phyloP scores from a whole-genome alignment of 2,329 filamentous ascomycete species.

The Penicillium italicum region DNA sequence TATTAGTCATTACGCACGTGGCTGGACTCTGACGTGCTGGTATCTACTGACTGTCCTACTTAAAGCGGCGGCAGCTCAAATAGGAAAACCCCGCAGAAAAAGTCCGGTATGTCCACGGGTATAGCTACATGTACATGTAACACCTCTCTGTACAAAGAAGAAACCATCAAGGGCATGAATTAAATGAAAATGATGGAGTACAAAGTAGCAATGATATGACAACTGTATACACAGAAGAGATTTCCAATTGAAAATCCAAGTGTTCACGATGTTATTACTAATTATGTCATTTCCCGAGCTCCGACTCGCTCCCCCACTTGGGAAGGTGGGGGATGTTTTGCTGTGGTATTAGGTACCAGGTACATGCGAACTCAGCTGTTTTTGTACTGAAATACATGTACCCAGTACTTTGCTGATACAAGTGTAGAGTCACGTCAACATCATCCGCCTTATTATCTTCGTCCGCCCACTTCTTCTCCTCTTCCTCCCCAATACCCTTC shows the following conservation, averaged over 20 bases:
- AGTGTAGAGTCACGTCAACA: constrained; percentile 24
- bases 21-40: background rate
- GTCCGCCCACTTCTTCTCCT: constrained; percentile 16
- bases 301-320: constrained; percentile 19
- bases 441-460: constrained; percentile 24
- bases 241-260: background rate
- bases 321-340: constrained; percentile 25
- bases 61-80: background rate
- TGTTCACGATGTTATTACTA: background rate
- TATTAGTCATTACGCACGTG: too few species aligned
- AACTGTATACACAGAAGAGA: background rate
- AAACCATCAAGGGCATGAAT: background rate
- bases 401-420: constrained; percentile 4
- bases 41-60: background rate
- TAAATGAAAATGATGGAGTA: background rate
- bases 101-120: background rate
- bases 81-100: background rate
- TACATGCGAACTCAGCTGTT: background rate
- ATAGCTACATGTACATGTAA: background rate
- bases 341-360: background rate
- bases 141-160: background rate
- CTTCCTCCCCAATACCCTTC: constrained; percentile 10
- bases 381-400: constrained; percentile 8
- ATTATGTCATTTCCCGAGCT: constrained; percentile 26
- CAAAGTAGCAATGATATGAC: background rate